Percentiles rank a stretch among this genome's conserved stretches.
phyloP scores from a whole-genome alignment of 306 rosid genomes.

The Astragalus membranaceus region DNA sequence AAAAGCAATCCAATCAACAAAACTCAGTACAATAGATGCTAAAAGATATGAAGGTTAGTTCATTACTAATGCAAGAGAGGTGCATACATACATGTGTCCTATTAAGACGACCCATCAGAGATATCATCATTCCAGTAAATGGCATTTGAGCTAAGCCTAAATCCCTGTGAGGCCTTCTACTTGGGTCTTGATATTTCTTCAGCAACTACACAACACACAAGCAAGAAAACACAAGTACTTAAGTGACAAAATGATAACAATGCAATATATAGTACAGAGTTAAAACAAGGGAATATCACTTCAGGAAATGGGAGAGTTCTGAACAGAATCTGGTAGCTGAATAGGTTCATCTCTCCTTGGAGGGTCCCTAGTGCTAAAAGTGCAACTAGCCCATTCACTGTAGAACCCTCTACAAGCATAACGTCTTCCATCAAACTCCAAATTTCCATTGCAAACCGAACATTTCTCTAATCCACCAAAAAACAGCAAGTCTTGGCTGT shows the following conservation, averaged over 20 bases:
- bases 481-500: constrained; percentile 78
- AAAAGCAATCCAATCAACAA: not conserved
- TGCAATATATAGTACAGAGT: not conserved
- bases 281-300: constrained; percentile 28
- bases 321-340: constrained; percentile 60
- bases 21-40: not conserved
- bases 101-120: constrained; percentile 75
- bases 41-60: not conserved
- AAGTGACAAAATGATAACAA: not conserved
- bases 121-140: constrained; percentile 63
- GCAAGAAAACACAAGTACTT: not conserved
- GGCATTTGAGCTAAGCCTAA: constrained; percentile 51
- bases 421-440: constrained; percentile 60
- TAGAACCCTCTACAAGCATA: constrained; percentile 58
- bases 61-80: not conserved
- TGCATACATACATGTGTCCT: constrained; percentile 53
- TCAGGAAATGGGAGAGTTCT: constrained; percentile 47
- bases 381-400: constrained; percentile 79
- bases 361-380: constrained; percentile 61
- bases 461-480: constrained; percentile 64
- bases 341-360: constrained; percentile 54
- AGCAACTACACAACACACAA: constrained; percentile 38
- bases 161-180: constrained; percentile 38
- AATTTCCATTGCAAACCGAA: constrained; percentile 55
- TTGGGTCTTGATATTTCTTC: constrained; percentile 57